Base-by-base conservation (phyloP, 345 rosid genomes). In the Eutrema japonicum region DNA sequence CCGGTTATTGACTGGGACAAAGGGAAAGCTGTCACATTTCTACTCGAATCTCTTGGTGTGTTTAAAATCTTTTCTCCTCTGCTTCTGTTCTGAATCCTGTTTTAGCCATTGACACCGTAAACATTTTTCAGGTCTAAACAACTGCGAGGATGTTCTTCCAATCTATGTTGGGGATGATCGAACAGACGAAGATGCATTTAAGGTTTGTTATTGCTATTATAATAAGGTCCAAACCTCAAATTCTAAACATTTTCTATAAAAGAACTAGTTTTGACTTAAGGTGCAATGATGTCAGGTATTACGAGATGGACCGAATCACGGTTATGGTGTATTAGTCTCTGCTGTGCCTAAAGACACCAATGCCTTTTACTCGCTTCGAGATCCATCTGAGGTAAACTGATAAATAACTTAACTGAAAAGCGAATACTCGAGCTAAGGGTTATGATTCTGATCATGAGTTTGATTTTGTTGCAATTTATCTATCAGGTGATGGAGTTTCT, bases 101-200 rank as follows among this genome's bases (percentile, higher is more conserved):
- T 42, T 18, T 16, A 40, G 59, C 1, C 33, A 64, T 45, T 53
- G 41, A 75, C 54, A 14, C 2, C 10, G 6, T 56, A 16, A 59
- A 65, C 51, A 32, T 41, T 13, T 4, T 80, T 43, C 70, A 94
- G 98, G 90, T 7, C 81, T 94, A 26, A 82, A 58, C 61, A 80
- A 89, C 49, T 71, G 90, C 32, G 88, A 89, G 9, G 96, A 90
- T 10, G 96, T 95, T 63, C 92, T 95, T 38, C 99, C 99, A 30
- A 95, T 95, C 59, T 95, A 95, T 74, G 88, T 95, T 2, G 98
- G 98, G 41, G 98, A 94, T 82, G 98, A 94, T 78, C 80, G 85
- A 70, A 94, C 98, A 51, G 99, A 95, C 63, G 97, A 95, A 85
- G 99, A 95, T 87, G 99, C 99, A 10, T 95, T 95, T 59, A 87